phyloP scores from a whole-genome alignment of 441 rosid species.

The Aleurites moluccanus region DNA sequence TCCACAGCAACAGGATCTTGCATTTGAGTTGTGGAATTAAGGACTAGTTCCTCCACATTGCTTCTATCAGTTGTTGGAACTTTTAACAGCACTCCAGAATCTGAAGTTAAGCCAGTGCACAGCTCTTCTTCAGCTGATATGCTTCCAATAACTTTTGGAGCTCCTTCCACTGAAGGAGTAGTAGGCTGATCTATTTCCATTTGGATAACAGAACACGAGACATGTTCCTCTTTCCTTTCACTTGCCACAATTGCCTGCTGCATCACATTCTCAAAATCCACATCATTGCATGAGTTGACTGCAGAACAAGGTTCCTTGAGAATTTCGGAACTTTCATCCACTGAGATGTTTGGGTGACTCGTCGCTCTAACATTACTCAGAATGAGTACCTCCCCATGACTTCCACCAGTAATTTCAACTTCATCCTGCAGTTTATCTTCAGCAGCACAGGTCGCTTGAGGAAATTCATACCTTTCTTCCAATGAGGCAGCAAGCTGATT shows the following conservation, averaged over 20 bases:
- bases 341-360: slow-evolving; percentile 14
- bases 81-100: slow-evolving; percentile 13
- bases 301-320: slow-evolving; percentile 19
- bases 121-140: slow-evolving; percentile 33
- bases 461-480: slow-evolving; percentile 27
- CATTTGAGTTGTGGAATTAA: slow-evolving; percentile 9
- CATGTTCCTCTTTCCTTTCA: slow-evolving; percentile 31
- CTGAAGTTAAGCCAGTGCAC: slow-evolving; percentile 21
- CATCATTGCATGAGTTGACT: slow-evolving; percentile 22
- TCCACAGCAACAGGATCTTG: slow-evolving; percentile 24
- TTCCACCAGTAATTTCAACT: slow-evolving; percentile 23
- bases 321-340: slow-evolving; percentile 26
- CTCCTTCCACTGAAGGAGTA: slow-evolving; percentile 28
- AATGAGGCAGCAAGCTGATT: slow-evolving; percentile 29
- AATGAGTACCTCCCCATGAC: slow-evolving; percentile 26
- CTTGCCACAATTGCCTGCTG: slow-evolving; percentile 17
- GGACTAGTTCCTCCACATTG: slow-evolving; percentile 21
- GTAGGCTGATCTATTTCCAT: slow-evolving; percentile 32
- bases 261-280: slow-evolving; percentile 11
- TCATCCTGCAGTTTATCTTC: slow-evolving; percentile 39
- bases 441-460: slow-evolving; percentile 22
- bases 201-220: slow-evolving; percentile 23
- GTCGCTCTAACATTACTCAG: slow-evolving; percentile 13
- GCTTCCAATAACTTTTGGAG: slow-evolving; percentile 19
- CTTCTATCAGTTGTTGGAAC: slow-evolving; percentile 8